phyloP scores from a whole-genome alignment of 345 rosid species.

The Streptanthus diversifolius region DNA sequence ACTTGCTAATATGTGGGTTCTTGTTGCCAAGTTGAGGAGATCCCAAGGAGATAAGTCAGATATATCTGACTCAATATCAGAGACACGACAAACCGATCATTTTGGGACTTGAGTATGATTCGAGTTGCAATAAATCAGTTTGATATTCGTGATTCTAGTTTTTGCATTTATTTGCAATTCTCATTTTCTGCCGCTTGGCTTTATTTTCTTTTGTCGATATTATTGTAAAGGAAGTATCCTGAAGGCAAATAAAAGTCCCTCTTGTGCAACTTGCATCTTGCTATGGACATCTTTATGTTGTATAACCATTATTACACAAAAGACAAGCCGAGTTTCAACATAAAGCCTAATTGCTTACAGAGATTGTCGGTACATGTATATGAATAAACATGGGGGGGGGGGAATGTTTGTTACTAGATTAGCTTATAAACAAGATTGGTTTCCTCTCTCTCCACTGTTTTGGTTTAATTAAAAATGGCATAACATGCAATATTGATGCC shows the following conservation, averaged over 20 bases:
- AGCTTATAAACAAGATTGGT: background rate
- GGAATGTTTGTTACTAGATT: background rate
- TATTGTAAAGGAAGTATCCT: background rate
- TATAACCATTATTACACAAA: background rate
- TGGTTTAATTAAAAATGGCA: background rate
- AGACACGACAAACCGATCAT: slow-evolving; percentile 13
- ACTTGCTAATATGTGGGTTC: slow-evolving; percentile 98
- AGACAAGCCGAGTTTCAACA: background rate
- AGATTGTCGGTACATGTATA: background rate
- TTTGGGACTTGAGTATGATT: slow-evolving; percentile 22
- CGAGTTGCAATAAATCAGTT: background rate
- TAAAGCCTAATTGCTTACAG: background rate
- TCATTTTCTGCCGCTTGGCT: background rate
- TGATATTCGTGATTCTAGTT: background rate
- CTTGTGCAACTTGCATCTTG: background rate
- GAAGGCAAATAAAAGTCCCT: background rate
- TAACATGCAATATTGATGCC: background rate
- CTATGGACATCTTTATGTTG: background rate
- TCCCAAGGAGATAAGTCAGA: slow-evolving; percentile 48
- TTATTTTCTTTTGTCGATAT: background rate
- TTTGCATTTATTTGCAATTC: slow-evolving; percentile 1
- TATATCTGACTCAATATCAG: slow-evolving; percentile 35
- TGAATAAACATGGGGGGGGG: too few species aligned
- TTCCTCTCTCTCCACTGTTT: too few species aligned
- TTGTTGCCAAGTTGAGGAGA: slow-evolving; percentile 82